Evolutionary conservation across 2,329 filamentous ascomycete genomes (phyloP).

Genomic region (Nigrograna mackinnonii): DNA sequence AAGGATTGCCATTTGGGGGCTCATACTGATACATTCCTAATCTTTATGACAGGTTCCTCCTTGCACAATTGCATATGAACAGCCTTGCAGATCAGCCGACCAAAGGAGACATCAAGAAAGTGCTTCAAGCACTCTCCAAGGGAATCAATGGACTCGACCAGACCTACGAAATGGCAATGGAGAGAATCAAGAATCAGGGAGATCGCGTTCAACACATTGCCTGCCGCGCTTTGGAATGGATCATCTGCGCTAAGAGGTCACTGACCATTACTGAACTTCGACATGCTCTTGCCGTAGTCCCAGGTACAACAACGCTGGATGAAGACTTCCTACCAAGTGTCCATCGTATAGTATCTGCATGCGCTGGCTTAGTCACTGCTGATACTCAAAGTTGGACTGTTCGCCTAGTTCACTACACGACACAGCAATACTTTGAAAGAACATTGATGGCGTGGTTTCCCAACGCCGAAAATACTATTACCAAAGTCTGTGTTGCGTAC

Average conservation of each 20-base stretch:
- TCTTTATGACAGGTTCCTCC: neutral
- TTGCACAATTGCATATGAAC: slow-evolving; percentile 2
- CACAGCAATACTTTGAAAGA: slow-evolving; percentile 22
- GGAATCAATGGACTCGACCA: slow-evolving; percentile 10
- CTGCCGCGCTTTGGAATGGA: slow-evolving; percentile 12
- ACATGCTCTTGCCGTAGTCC: slow-evolving; percentile 5
- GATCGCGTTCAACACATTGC: slow-evolving; percentile 37
- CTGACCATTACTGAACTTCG: slow-evolving; percentile 6
- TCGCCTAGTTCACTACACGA: slow-evolving; percentile 22
- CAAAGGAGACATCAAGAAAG: slow-evolving; percentile 1
- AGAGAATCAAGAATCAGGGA: slow-evolving; percentile 42
- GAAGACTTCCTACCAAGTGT: slow-evolving; percentile 2
- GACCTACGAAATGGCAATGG: no score
- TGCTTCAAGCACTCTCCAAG: neutral
- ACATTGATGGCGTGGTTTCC: slow-evolving; percentile 19
- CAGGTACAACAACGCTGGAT: slow-evolving; percentile 1
- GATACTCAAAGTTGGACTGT: slow-evolving; percentile 22
- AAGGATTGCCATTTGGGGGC: no score
- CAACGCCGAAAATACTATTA: slow-evolving; percentile 15
- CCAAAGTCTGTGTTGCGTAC: slow-evolving; percentile 26
- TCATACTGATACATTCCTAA: neutral
- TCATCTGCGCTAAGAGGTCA: slow-evolving; percentile 4
- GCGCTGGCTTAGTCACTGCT: slow-evolving; percentile 29
- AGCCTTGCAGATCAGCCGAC: neutral
- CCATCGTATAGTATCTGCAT: slow-evolving; percentile 6